Evolutionary conservation across 2,329 filamentous ascomycete species (phyloP).

Genomic region (Furcasterigmium sp.): DNA sequence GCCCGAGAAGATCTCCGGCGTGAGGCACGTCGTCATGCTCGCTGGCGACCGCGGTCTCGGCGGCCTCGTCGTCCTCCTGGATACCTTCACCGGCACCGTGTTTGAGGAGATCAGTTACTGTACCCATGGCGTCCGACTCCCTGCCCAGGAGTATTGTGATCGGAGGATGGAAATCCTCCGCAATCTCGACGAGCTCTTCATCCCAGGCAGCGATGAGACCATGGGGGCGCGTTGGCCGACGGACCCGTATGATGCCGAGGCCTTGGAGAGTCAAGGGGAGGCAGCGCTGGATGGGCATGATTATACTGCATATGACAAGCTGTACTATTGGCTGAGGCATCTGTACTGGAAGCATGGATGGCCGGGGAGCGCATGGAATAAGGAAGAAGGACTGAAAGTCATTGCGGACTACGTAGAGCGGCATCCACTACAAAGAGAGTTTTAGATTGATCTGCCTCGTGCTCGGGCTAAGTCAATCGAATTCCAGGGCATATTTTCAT

Average conservation of each 20-base stretch:
- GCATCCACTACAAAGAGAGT: too few relatives aligned
- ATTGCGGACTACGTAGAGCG: too few relatives aligned
- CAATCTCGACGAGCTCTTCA: not conserved
- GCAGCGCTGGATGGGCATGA: too few relatives aligned
- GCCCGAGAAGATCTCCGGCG: not conserved
- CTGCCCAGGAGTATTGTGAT: not conserved
- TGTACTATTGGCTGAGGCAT: not conserved
- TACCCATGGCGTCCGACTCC: not conserved
- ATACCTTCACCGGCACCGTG: too few relatives aligned
- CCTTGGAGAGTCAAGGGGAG: not conserved
- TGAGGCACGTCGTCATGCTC: not conserved
- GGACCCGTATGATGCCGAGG: not conserved
- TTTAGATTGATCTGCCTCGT: too few relatives aligned
- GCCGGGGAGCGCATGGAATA: not conserved
- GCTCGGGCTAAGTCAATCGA: too few relatives aligned
- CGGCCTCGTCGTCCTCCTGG: too few relatives aligned
- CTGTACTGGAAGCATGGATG: not conserved
- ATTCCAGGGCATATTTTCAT: too few relatives aligned
- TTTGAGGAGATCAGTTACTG: too few relatives aligned
- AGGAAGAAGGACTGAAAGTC: not conserved
- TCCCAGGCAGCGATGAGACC: not conserved
- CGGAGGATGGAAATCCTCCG: not conserved
- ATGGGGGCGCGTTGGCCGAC: not conserved
- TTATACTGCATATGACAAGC: not conserved
- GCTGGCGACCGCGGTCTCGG: too few relatives aligned